These are phyloP conservation scores for Plasmodium berghei DNA, from an alignment of 169 alveolate species.

Conservation along the genomic window DNA sequence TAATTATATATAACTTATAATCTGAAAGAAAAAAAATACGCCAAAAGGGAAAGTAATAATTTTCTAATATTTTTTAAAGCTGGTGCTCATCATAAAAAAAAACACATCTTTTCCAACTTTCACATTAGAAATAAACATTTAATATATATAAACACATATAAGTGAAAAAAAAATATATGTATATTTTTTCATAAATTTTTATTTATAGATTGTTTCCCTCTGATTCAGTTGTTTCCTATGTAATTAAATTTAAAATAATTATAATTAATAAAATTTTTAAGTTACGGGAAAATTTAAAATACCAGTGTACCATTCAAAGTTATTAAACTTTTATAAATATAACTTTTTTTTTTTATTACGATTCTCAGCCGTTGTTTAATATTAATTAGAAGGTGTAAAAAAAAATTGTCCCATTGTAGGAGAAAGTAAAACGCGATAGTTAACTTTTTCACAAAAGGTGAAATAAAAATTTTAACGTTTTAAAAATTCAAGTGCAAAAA, in stretches of 20 bases:
- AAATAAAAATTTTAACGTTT: slow-evolving; percentile 1
- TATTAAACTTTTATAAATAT: slow-evolving; percentile 15
- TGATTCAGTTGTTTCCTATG: slow-evolving; percentile 20
- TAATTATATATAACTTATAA: background rate
- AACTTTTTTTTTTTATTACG: slow-evolving; percentile 11
- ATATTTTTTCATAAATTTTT: slow-evolving; percentile 21
- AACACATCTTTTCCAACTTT: slow-evolving; percentile 38
- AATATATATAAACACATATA: slow-evolving; percentile 12
- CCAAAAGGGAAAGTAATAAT: slow-evolving; percentile 8
- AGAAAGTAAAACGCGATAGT: slow-evolving; percentile 21
- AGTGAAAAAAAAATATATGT: slow-evolving; percentile 40
- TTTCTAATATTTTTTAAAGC: slow-evolving; percentile 41
- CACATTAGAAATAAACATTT: slow-evolving; percentile 40
- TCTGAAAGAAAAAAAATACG: slow-evolving; percentile 15
- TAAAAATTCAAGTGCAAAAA: slow-evolving; percentile 32
- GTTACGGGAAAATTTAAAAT: slow-evolving; percentile 20
- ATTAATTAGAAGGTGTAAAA: slow-evolving; percentile 1
- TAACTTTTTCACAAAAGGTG: slow-evolving; percentile 26
- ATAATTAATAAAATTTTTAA: slow-evolving; percentile 9
- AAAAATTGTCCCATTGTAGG: slow-evolving; percentile 29
- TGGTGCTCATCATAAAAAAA: slow-evolving; percentile 48
- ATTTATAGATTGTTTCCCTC: slow-evolving; percentile 15
- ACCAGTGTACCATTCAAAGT: slow-evolving; percentile 53
- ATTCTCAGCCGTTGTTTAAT: background rate
- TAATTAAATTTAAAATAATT: slow-evolving; percentile 13